Percentiles rank a stretch among this genome's conserved stretches.
phyloP scores from a whole-genome alignment of 208 protist species.

The Leishmania guyanensis region DNA sequence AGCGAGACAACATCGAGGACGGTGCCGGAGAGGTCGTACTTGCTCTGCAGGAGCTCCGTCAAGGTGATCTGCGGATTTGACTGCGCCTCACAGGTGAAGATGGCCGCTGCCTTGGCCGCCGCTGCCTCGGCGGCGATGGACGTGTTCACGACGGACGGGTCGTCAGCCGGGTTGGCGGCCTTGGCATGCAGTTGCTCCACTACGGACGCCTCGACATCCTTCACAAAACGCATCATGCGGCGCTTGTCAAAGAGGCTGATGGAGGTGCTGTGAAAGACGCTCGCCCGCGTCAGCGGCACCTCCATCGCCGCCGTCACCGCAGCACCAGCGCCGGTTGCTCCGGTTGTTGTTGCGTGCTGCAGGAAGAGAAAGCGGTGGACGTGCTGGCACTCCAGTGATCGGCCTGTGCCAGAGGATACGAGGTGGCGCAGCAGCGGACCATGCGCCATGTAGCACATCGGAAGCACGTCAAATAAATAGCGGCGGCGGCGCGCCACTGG shows the following conservation, averaged over 20 bases:
- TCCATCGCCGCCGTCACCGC: constrained; percentile 27
- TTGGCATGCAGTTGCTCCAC: constrained; percentile 82
- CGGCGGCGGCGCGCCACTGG: constrained; percentile 26
- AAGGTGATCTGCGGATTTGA: constrained; percentile 40
- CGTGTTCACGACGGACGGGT: constrained; percentile 33
- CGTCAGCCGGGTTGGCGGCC: constrained; percentile 48
- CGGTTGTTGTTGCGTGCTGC: constrained; percentile 6
- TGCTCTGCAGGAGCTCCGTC: constrained; percentile 41
- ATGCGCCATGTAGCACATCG: constrained; percentile 55
- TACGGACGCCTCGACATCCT: constrained; percentile 69
- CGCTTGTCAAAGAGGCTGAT: constrained; percentile 90
- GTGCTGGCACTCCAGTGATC: constrained; percentile 72
- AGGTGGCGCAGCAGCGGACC: constrained; percentile 56
- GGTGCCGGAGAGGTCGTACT: constrained; percentile 46
- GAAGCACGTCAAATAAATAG: constrained; percentile 73
- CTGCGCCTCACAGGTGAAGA: constrained; percentile 13
- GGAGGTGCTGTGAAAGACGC: constrained; percentile 69
- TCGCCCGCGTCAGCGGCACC: constrained; percentile 81
- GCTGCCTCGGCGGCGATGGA: constrained; percentile 27
- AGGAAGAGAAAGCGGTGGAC: constrained; percentile 56
- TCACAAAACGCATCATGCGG: constrained; percentile 92
- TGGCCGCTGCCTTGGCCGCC: constrained; percentile 20
- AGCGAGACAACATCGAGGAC: constrained; percentile 70
- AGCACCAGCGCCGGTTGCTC: not conserved
- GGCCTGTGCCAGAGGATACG: constrained; percentile 50